Base-by-base conservation (phyloP, 129 eudicot species). In the Escallonia rubra region DNA sequence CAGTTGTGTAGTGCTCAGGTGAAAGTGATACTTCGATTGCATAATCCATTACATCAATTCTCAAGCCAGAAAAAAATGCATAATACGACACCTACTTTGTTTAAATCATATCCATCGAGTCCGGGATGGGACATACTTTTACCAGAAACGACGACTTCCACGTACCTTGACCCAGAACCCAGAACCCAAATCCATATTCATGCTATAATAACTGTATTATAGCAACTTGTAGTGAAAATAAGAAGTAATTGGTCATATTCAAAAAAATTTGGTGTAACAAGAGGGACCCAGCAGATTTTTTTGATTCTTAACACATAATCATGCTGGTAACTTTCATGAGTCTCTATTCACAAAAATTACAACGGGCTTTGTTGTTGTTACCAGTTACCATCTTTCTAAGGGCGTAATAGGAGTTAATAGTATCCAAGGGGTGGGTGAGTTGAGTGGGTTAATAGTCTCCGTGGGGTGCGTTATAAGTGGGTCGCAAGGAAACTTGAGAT, bases 101-200 rank as follows among this genome's bases (percentile, higher is more conserved):
- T 34, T 45, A 40, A 64, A 64, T 44, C n/a, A 64, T 14, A 64
- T 2, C 55, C 68, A 8, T 46, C 53, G 45, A 64, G 55, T 23
- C 34, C 11, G 34, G 53, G 8, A 38, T 45, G 55, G 10, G 55
- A 50, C 3, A n/a, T 9, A 34, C 16, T 38, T 64, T 64, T 44
- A 47, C 56, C 44, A 46, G 5, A 43, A 44, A 64, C 40, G 48
- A 64, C 69, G 15, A 64, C 69, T 64, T 57, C 69, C 69, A 64
- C n/a, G n/a, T n/a, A n/a, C 69, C 69, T 47, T 48, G 48, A 23
- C 57, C 23, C 69, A 46, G 40, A 47, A 23, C 57, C 23, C 69
- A 46, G 40, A 47, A 10, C 69, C 38, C 34, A 23, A 23, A 50
- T n/a, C 12, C 10, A 46, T n/a, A 15, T 46, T 3, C 54, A 46